Conservation (phyloP, 2,329 filamentous ascomycete species). For the Penicillium sp. region DNA sequence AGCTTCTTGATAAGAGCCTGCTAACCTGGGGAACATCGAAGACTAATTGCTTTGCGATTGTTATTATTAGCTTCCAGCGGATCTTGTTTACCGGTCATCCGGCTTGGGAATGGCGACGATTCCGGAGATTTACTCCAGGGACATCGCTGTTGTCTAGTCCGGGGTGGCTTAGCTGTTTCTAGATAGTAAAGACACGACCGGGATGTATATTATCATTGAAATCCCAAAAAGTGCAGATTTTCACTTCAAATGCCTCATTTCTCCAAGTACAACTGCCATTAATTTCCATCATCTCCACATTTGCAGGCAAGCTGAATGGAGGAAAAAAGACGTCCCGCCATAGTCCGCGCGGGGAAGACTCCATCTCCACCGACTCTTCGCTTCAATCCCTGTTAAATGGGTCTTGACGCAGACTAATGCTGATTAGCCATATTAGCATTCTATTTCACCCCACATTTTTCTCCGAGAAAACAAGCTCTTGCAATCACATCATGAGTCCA, state of each 20-base stretch:
- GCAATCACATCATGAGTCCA: background rate
- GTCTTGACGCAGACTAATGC: background rate
- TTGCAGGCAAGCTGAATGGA: conserved; percentile 19
- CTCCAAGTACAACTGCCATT: background rate
- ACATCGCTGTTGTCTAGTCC: conserved; percentile 7
- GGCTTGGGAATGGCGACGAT: conserved; percentile 3
- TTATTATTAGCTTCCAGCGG: background rate
- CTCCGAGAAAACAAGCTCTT: conserved; percentile 5
- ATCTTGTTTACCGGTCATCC: background rate
- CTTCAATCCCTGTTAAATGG: conserved; percentile 13
- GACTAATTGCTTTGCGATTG: background rate
- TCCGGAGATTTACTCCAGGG: conserved; percentile 11
- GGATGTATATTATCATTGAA: conserved; percentile 22
- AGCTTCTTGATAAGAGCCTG: conserved; percentile 9
- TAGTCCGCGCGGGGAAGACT: conserved; percentile 10
- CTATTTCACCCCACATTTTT: conserved; percentile 9
- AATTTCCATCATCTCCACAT: conserved; percentile 7
- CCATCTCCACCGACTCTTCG: conserved; percentile 14
- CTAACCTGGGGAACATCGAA: background rate
- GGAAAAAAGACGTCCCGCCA: conserved; percentile 20
- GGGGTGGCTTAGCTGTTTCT: background rate
- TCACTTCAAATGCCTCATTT: background rate
- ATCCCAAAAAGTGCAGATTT: conserved; percentile 6
- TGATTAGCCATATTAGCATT: background rate
- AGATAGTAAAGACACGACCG: conserved; percentile 13